A percentile compares a stretch with the other conserved stretches of the same genome.
Evolutionary conservation across 257 asterid genomes (phyloP).

Genomic region (Solanum lycopersicoides): DNA sequence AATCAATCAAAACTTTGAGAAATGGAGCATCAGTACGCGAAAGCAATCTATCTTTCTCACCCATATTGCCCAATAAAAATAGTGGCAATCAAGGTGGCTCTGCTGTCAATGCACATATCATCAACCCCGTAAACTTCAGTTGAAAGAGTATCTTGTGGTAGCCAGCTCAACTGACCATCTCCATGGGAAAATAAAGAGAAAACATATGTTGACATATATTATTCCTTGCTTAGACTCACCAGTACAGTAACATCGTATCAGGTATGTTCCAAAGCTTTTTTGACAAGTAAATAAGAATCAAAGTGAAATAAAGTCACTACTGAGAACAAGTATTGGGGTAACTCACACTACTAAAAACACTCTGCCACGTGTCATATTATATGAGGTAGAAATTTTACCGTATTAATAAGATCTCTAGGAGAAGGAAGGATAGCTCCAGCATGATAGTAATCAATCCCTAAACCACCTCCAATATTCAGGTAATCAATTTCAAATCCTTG

Average conservation of each 20-base stretch:
- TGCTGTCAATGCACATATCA: not conserved
- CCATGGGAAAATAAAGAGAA: not conserved
- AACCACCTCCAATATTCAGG: constrained; percentile 96
- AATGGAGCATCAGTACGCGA: not conserved
- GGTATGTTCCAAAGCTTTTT: not conserved
- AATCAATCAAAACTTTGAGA: not conserved
- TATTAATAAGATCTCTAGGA: constrained; percentile 81
- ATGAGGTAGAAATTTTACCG: constrained; percentile 38
- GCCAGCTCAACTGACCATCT: not conserved
- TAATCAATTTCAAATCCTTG: constrained; percentile 86
- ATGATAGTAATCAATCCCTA: constrained; percentile 91
- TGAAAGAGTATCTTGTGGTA: not conserved
- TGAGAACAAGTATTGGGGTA: not conserved
- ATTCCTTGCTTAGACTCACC: not conserved
- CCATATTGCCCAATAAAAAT: not conserved
- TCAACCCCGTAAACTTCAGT: not conserved
- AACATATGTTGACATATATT: not conserved
- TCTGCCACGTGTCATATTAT: not conserved
- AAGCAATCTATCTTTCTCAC: not conserved
- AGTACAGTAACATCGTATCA: not conserved
- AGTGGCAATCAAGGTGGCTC: not conserved
- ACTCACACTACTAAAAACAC: not conserved
- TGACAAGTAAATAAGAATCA: not conserved
- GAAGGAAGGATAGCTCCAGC: constrained; percentile 86
- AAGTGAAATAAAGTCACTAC: not conserved